phyloP scores from a whole-genome alignment of 1,139 yeast genomes.

The Maudiozyma humilis region DNA sequence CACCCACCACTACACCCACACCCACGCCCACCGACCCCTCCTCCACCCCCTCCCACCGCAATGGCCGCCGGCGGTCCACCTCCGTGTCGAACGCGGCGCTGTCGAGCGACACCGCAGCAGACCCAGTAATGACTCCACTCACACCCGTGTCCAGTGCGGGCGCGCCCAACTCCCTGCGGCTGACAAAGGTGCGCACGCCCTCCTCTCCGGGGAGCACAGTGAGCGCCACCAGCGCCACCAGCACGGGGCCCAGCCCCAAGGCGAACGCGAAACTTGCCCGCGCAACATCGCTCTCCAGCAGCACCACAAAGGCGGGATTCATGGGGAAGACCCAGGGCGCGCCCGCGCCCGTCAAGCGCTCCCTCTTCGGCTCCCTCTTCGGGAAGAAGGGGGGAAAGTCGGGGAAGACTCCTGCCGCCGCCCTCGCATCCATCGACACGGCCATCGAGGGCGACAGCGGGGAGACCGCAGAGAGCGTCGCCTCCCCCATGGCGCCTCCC shows the following conservation, averaged over 20 bases:
- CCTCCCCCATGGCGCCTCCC: too few species aligned
- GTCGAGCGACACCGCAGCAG: conserved; percentile 2
- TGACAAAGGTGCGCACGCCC: not conserved
- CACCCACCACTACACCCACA: not conserved
- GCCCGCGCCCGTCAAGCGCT: conserved; percentile 14
- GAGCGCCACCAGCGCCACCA: not conserved
- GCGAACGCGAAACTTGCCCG: not conserved
- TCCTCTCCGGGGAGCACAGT: not conserved
- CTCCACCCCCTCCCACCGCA: not conserved
- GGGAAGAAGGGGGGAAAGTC: conserved; percentile 20
- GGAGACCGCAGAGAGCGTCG: not conserved
- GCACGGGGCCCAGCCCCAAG: not conserved
- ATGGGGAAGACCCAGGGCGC: conserved; percentile 2
- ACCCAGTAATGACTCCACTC: not conserved
- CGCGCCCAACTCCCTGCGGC: not conserved
- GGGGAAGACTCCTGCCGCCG: too few species aligned
- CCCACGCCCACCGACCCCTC: not conserved
- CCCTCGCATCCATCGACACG: not conserved
- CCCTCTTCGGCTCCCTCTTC: conserved; percentile 23
- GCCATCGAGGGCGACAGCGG: not conserved
- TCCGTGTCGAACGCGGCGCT: conserved; percentile 16
- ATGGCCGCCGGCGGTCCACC: conserved; percentile 10
- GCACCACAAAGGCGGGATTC: conserved; percentile 1
- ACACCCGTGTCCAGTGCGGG: conserved; percentile 1
- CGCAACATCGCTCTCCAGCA: not conserved